Evolutionary conservation across 2,329 filamentous ascomycete genomes (phyloP), one percentile per base, ranked within the genome.

Genomic region (Mycosphaerella arachidis): DNA sequence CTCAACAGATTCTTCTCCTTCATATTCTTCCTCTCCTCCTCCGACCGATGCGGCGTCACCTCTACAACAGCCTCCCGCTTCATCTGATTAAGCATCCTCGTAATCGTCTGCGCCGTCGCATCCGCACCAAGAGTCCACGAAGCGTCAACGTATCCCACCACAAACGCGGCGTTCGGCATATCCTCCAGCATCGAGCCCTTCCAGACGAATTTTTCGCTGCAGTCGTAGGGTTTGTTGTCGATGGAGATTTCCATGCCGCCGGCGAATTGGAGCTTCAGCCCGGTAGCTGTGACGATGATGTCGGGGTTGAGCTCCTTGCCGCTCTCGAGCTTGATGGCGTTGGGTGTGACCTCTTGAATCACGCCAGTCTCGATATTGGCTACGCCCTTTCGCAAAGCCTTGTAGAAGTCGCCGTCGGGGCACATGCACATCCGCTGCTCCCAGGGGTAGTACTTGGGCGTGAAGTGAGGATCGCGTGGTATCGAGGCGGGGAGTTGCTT

Each of bases 391-490:
- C 77, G 76, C 18, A 86, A 74, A 35, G 76, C 74, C 24, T 77
- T 70, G 75, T 83, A 86, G 71, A 85, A 85, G 68, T 86, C 84
- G 20, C 81, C 82, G 57, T 85, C 79, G 0, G 82, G 82, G n/a
- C 76, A 86, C 61, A 91, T 77, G 68, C 91, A 94, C 7, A 94
- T 76, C 0, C 91, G 84, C 72, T 95, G 90, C 57, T 91, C 82
- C 80, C 89, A 81, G 1, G 79, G 79, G 57, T 77, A 76, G 70
- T 81, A 81, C 12, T 64, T 68, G 0, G 79, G 79, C 5, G 76
- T 75, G 70, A 81, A 79, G 64, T 80, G 68, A 0, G 71, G 71
- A 60, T 72, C 69, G 31, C 60, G 63, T 0, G 66, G 61, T 2
- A 83, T 80, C 1, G 75, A 75, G 8, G 74, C 63, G 29, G 84